Evolutionary conservation across 768 basidiomycete genomes (phyloP), one percentile per base, ranked within the genome.

Genomic region (Russula abietina): DNA sequence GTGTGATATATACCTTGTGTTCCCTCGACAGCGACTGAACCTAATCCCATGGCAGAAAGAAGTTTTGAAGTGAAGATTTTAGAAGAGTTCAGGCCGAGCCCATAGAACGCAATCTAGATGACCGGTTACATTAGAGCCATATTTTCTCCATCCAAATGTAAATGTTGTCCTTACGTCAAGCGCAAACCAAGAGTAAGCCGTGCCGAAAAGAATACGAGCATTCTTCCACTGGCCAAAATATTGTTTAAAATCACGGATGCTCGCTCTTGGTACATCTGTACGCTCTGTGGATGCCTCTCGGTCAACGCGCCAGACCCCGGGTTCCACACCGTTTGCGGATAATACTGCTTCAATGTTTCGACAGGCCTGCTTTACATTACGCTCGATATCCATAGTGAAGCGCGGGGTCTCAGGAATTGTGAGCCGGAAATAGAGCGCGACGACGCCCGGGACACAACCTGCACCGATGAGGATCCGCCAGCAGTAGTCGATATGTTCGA

Each of bases 321-420:
- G 62, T 32, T 16, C 6, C 28, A 64, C 58, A 12, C 63, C 63
- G 4, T 64, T 64, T 41, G 75, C 76, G 22, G 78, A 77, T 56
- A 93, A 67, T 57, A 90, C 88, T 41, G 79, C 79, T 62, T 87
- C 81, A 65, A 93, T 89, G 69, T 94, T 92, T 39, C 80, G 76
- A 2, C 83, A 65, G 14, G 91, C 93, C 70, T 88, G 87, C 45
- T 84, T 78, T 46, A 95, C 77, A 71, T 94, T 92, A 48, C 88
- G 79, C 73, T 93, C 91, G 63, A 95, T 83, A 77, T 95, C 93
- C 88, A 94, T 93, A 60, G 93, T 96, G 73, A 81, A 86, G 59
- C 93, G 90, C 33, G 93, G 93, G 0, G 92, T 94, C 73, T 94
- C 92, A 3, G 93, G 91, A 70, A 95, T 92, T n/a, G 92, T 93